Conservation (phyloP, 306 rosid genomes). For the Trifolium pratense region DNA sequence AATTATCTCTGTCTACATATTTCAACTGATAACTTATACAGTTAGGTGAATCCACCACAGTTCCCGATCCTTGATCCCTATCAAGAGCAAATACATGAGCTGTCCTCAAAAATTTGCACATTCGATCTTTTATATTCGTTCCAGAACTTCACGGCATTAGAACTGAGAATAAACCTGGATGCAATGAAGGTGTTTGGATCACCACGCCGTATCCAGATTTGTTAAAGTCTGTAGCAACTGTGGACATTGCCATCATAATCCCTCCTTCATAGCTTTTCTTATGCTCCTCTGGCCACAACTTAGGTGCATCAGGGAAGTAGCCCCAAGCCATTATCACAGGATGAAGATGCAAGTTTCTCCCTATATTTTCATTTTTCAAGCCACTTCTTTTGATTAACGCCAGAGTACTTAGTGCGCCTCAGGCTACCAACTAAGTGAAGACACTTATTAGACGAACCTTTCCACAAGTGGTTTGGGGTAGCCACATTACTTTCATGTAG, state of each 20-base stretch:
- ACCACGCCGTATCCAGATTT: conserved; percentile 67
- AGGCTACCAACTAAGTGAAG: too few relatives aligned
- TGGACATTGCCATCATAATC: conserved; percentile 88
- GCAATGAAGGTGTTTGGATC: conserved; percentile 82
- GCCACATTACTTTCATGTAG: too few relatives aligned
- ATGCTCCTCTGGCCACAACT: conserved; percentile 63
- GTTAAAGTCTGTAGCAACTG: conserved; percentile 54
- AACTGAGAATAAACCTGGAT: conserved; percentile 78
- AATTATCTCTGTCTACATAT: conserved; percentile 50
- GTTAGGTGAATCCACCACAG: conserved; percentile 50
- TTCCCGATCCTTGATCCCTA: conserved; percentile 80
- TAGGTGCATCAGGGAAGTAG: conserved; percentile 63
- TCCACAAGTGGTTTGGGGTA: background rate
- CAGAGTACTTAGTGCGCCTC: conserved; percentile 84
- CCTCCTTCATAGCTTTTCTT: conserved; percentile 91
- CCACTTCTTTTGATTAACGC: conserved; percentile 66
- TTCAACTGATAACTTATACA: conserved; percentile 54
- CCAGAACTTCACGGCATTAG: conserved; percentile 88
- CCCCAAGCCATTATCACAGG: conserved; percentile 91
- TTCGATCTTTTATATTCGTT: conserved; percentile 57
- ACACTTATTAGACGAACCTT: background rate
- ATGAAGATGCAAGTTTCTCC: conserved; percentile 75
- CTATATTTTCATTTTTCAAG: conserved; percentile 67
- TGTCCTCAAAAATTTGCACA: conserved; percentile 68
- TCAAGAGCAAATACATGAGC: conserved; percentile 80